phyloP scores from a whole-genome alignment of 495 filamentous ascomycete species.

The Podospora tetraspora region DNA sequence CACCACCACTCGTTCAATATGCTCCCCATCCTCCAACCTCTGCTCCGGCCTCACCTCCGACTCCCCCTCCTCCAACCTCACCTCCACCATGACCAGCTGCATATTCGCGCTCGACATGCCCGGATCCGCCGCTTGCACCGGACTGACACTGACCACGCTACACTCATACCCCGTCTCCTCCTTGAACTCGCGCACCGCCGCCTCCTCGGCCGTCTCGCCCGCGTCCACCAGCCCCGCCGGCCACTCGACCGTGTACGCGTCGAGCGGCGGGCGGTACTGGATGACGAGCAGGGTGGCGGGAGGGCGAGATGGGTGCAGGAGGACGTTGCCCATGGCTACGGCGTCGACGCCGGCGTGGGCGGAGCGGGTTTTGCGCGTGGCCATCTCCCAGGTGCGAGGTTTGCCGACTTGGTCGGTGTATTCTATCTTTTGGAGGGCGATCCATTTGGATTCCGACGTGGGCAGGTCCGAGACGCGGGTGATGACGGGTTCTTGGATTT shows the following conservation, averaged over 20 bases:
- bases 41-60: slow-evolving; percentile 52
- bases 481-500: slow-evolving; percentile 44
- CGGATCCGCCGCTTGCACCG: slow-evolving; percentile 40
- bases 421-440: slow-evolving; percentile 46
- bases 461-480: slow-evolving; percentile 40
- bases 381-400: slow-evolving; percentile 49
- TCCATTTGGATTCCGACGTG: slow-evolving; percentile 45
- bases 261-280: slow-evolving; percentile 72
- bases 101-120: slow-evolving; percentile 83
- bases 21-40: slow-evolving; percentile 74
- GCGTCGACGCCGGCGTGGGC: slow-evolving; percentile 45
- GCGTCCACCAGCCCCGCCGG: slow-evolving; percentile 80
- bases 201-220: slow-evolving; percentile 68
- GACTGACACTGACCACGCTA: slow-evolving; percentile 28
- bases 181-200: slow-evolving; percentile 76
- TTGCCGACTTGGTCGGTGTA: slow-evolving; percentile 49
- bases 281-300: slow-evolving; percentile 49
- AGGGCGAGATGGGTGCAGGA: slow-evolving; percentile 44
- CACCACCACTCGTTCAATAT: slow-evolving; percentile 73
- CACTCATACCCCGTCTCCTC: slow-evolving; percentile 82
- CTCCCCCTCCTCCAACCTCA: slow-evolving; percentile 57
- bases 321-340: slow-evolving; percentile 51
- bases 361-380: slow-evolving; percentile 48
- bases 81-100: slow-evolving; percentile 70
- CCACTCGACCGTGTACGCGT: slow-evolving; percentile 71